phyloP scores from a whole-genome alignment of 106 monocot species.

The Dendrobium nobile region DNA sequence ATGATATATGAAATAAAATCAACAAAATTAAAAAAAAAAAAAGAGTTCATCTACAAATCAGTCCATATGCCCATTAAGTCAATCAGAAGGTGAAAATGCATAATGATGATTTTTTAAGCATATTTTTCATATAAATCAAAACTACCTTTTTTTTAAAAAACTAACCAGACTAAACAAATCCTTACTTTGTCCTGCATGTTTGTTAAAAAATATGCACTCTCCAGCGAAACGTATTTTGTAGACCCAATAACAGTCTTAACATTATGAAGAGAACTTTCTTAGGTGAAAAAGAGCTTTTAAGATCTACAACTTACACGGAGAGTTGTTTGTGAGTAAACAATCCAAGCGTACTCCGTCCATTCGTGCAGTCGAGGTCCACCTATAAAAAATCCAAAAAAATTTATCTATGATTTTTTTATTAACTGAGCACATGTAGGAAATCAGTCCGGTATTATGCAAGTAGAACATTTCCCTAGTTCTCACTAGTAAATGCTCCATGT shows the following conservation, averaged over 20 bases:
- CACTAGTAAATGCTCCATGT: background rate
- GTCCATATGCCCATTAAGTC: background rate
- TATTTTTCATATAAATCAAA: background rate
- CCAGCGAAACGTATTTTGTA: background rate
- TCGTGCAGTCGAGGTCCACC: slow-evolving; percentile 92
- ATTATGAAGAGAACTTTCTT: background rate
- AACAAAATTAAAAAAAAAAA: too few relatives aligned
- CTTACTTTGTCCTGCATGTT: background rate
- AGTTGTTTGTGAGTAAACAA: slow-evolving; percentile 84
- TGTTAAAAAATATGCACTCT: background rate
- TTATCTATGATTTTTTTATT: background rate
- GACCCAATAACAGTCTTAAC: background rate
- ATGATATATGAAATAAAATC: too few relatives aligned
- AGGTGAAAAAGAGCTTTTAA: background rate
- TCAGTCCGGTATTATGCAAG: background rate
- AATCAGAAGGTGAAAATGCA: background rate
- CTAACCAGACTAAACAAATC: background rate
- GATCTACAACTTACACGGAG: slow-evolving; percentile 55
- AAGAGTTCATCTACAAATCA: background rate
- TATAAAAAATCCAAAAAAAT: slow-evolving; percentile 15
- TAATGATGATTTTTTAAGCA: background rate
- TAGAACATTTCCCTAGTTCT: background rate
- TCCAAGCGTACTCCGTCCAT: slow-evolving; percentile 65
- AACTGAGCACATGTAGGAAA: background rate
- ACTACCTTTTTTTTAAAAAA: background rate